Percentiles rank a stretch among this genome's conserved stretches.
These are phyloP conservation scores for Coemansia sp. DNA, from an alignment of 192 early-diverging fungal species.

Conservation along the genomic window DNA sequence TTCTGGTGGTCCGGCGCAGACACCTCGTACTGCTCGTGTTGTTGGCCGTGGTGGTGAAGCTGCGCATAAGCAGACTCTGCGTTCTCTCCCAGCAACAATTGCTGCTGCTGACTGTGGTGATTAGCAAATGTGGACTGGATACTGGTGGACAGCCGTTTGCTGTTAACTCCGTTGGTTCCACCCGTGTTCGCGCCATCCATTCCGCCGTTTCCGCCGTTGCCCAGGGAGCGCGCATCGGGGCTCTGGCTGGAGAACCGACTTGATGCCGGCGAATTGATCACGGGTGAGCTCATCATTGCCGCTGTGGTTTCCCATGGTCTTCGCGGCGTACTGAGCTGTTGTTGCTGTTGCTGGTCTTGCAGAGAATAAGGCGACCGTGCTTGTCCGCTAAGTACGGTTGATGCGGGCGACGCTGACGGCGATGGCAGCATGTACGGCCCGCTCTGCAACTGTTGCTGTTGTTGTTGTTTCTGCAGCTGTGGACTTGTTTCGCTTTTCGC, in stretches of 20 bases:
- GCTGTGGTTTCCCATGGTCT: slow-evolving; percentile 38
- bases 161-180: slow-evolving; percentile 3
- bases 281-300: slow-evolving; percentile 33
- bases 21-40: slow-evolving; percentile 1
- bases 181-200: background rate
- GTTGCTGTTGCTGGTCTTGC: slow-evolving; percentile 11
- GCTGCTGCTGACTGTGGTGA: too few relatives aligned
- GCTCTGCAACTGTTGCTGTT: background rate
- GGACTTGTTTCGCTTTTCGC: background rate
- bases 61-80: background rate
- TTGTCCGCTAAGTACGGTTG: slow-evolving; percentile 33
- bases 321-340: slow-evolving; percentile 16
- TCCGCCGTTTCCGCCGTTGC: background rate
- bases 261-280: slow-evolving; percentile 44
- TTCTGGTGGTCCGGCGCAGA: slow-evolving; percentile 13
- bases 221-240: slow-evolving; percentile 22
- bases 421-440: slow-evolving; percentile 10
- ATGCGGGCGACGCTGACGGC: slow-evolving; percentile 32
- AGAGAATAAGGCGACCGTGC: slow-evolving; percentile 36
- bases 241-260: slow-evolving; percentile 28
- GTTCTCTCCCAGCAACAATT: slow-evolving; percentile 37
- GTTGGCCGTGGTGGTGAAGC: background rate
- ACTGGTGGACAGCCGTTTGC: slow-evolving; percentile 30
- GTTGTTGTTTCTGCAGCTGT: background rate
- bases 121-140: slow-evolving; percentile 26